Percentiles rank a stretch among this genome's conserved stretches.
Evolutionary conservation across 225 moss, liverwort and hornwort species (phyloP).

Genomic region (Pseudisothecium myosuroides): DNA sequence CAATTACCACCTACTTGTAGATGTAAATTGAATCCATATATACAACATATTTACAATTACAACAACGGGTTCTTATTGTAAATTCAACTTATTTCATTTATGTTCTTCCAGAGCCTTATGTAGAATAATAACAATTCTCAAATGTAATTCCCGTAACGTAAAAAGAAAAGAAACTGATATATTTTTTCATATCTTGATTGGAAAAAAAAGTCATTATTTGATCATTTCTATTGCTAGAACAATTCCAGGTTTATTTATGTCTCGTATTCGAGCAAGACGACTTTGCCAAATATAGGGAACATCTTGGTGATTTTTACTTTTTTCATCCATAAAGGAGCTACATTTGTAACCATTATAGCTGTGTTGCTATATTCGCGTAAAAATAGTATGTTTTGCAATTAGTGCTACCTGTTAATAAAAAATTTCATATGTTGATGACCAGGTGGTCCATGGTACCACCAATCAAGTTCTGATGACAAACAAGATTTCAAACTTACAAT

Average conservation of each 20-base stretch:
- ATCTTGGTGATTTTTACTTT: neutral
- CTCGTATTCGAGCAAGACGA: neutral
- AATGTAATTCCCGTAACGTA: too few species aligned
- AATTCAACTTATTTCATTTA: neutral
- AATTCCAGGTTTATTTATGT: slow-evolving; percentile 12
- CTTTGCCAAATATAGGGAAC: slow-evolving; percentile 23
- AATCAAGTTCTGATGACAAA: slow-evolving; percentile 56
- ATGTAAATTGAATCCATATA: too few species aligned
- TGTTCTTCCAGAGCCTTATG: accelerated
- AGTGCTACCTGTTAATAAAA: slow-evolving; percentile 42
- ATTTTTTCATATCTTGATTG: neutral
- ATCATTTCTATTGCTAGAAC: slow-evolving; percentile 4
- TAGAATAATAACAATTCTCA: too few species aligned
- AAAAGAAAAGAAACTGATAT: neutral
- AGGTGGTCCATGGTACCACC: slow-evolving; percentile 88
- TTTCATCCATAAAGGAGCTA: neutral
- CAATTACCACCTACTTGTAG: neutral
- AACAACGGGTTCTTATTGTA: accelerated
- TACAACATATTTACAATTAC: neutral
- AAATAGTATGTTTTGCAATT: slow-evolving; percentile 29
- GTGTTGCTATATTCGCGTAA: slow-evolving; percentile 67
- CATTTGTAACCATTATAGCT: slow-evolving; percentile 56
- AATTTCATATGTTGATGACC: slow-evolving; percentile 74
- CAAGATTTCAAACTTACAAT: slow-evolving; percentile 16
- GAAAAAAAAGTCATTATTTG: neutral